Base-by-base conservation (phyloP, 176 grass and related monocot species). In the Zea luxurians region DNA sequence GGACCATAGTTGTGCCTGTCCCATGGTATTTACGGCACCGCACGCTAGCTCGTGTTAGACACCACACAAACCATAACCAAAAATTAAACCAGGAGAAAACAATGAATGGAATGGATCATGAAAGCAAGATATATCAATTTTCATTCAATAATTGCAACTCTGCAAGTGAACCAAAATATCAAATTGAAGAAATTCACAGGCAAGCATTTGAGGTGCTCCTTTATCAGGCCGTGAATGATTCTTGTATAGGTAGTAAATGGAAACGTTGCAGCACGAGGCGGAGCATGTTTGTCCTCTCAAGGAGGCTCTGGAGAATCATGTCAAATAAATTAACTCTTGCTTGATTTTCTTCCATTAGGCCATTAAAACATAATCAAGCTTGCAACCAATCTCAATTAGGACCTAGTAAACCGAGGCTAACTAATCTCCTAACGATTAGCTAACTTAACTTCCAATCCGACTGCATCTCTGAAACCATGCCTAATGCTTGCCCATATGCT, bases 181-280 rank as follows among this genome's bases (percentile, higher is more conserved):
- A 81, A 27, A 13, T 38, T 41, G 43, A 48, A 55, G 53, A 49
- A 82, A 38, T 12, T 82, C 11, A 74, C 55, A 63, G 16, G 11
- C 13, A 65, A 60, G 2, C 59, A 69, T 82, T 52, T 42, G 48
- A 76, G 8, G 40, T 27, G 27, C 13, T 71, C 2, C 35, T 78
- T 38, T n/a, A 59, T 87, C 20, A 13, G 37, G 47, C 53, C 11
- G 27, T 58, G 42, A 76, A 62, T 35, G 37, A 35, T 21, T 18
- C 2, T 17, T 52, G 61, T 52, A 59, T 59, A 59, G 42, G 7
- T 44, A 44, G 42, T 44, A 44, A 1, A 44, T 44, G 42, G 1
- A 44, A 44, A 10, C 2, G 52, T 53, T 17, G 50, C 50, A 55
- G 15, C 52, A 55, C 17, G 52, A 55, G 16, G 15, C 16, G 6